Evolutionary conservation across 2,329 filamentous ascomycete genomes (phyloP).

Genomic region (Talaromyces sp.): DNA sequence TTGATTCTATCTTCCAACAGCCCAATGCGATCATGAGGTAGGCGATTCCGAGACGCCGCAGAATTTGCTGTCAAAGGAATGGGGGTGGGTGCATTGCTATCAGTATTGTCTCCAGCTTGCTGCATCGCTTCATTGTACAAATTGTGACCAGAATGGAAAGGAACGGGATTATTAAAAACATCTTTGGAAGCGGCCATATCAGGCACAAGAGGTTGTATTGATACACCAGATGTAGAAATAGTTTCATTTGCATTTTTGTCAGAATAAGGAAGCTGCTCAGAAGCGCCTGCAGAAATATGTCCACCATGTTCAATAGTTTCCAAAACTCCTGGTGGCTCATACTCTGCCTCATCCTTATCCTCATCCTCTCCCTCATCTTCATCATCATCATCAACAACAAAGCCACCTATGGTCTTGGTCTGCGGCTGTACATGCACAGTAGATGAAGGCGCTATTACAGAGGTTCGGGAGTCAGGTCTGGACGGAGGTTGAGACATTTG

Average conservation of each 20-base stretch:
- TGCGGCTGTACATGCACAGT: conserved; percentile 36
- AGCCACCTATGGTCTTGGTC: conserved; percentile 55
- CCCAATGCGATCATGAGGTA: conserved; percentile 68
- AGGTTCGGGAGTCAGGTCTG: conserved; percentile 31
- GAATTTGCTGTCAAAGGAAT: conserved; percentile 27
- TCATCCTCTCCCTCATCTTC: conserved; percentile 51
- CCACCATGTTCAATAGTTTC: conserved; percentile 45
- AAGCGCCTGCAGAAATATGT: conserved; percentile 45
- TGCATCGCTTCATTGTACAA: conserved; percentile 33
- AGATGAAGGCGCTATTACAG: conserved; percentile 27
- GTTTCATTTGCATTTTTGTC: conserved; percentile 51
- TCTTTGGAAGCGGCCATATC: conserved; percentile 43
- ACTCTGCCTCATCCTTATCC: conserved; percentile 43
- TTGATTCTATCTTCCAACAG: conserved; percentile 85
- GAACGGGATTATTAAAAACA: conserved; percentile 48
- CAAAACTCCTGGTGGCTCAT: conserved; percentile 52
- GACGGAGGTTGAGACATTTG: conserved; percentile 30
- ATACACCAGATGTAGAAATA: conserved; percentile 55
- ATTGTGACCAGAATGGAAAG: conserved; percentile 32
- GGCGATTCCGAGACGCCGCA: conserved; percentile 46
- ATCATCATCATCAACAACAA: conserved; percentile 59
- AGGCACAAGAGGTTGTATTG: conserved; percentile 54
- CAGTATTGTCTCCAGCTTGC: conserved; percentile 28
- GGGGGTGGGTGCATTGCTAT: conserved; percentile 34
- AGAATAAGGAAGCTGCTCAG: conserved; percentile 49